phyloP scores from a whole-genome alignment of 306 rosid species.

The Lathyrus sativus region DNA sequence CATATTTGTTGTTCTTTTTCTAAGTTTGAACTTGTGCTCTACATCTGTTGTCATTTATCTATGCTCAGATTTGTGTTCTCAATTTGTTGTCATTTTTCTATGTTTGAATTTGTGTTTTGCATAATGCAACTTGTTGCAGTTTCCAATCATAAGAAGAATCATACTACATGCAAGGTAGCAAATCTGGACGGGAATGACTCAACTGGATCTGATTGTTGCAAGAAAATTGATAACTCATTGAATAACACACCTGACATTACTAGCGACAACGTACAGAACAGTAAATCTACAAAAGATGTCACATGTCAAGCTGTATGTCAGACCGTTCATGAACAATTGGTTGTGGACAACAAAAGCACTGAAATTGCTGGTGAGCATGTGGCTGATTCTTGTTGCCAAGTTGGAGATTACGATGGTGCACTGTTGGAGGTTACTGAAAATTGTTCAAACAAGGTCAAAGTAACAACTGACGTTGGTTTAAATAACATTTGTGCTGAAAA shows the following conservation, averaged over 20 bases:
- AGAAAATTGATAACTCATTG: conserved; percentile 31
- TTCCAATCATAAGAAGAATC: conserved; percentile 36
- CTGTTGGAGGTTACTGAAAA: conserved; percentile 36
- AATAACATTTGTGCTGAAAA: conserved; percentile 36
- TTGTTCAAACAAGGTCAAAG: conserved; percentile 35
- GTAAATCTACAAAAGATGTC: conserved; percentile 7
- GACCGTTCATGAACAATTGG: conserved; percentile 37
- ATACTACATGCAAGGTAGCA: not conserved
- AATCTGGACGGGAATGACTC: conserved; percentile 33
- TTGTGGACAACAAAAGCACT: conserved; percentile 26
- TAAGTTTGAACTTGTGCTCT: conserved; percentile 28
- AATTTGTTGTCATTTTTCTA: conserved; percentile 30
- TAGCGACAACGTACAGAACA: not conserved
- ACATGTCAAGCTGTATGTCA: conserved; percentile 34
- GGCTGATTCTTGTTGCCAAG: conserved; percentile 33
- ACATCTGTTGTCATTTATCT: conserved; percentile 25
- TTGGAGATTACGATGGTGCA: conserved; percentile 35
- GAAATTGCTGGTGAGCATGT: conserved; percentile 32
- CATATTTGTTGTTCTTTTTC: conserved; percentile 26
- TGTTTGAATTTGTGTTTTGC: conserved; percentile 26
- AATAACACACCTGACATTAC: not conserved
- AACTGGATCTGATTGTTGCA: conserved; percentile 41
- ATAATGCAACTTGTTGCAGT: conserved; percentile 48
- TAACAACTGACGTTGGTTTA: conserved; percentile 19
- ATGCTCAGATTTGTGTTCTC: not conserved